Percentiles rank a stretch among this genome's conserved stretches.
phyloP scores from a whole-genome alignment of 257 asterid genomes.

The Cordia subcordata region DNA sequence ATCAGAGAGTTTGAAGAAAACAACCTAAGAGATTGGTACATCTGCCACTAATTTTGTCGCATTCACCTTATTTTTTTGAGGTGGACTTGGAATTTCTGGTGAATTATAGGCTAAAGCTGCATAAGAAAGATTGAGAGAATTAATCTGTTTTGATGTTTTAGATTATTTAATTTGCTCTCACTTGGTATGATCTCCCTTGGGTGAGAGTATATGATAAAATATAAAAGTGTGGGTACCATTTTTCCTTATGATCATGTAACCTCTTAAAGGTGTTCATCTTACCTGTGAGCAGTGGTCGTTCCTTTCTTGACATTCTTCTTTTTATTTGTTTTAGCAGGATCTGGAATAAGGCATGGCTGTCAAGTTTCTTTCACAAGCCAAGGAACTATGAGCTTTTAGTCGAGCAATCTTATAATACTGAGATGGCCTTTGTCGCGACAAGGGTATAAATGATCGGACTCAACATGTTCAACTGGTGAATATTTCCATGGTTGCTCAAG shows the following conservation, averaged over 20 bases:
- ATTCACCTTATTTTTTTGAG: neutral
- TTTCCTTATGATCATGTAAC: too few species aligned
- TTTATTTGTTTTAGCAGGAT: slow-evolving; percentile 20
- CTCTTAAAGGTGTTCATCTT: too few species aligned
- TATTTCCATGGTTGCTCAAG: neutral
- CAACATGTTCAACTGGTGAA: too few species aligned
- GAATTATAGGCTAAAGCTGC: neutral
- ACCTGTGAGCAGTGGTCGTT: neutral
- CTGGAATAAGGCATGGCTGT: slow-evolving; percentile 27
- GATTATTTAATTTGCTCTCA: neutral
- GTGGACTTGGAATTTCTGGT: too few species aligned
- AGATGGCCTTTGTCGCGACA: slow-evolving; percentile 33
- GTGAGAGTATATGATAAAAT: too few species aligned
- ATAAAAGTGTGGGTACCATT: too few species aligned
- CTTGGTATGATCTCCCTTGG: too few species aligned
- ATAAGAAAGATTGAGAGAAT: neutral
- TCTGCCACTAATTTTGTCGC: neutral
- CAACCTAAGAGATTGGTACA: slow-evolving; percentile 25
- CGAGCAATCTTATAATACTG: slow-evolving; percentile 34
- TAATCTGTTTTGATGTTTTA: neutral
- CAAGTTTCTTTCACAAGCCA: slow-evolving; percentile 29
- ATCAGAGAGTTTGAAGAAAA: slow-evolving; percentile 26
- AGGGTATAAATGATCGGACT: slow-evolving; percentile 13
- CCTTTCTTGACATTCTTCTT: neutral
- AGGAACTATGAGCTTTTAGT: slow-evolving; percentile 32